Evolutionary conservation across 108 stramenopile genomes (phyloP), one percentile per base, ranked within the genome.

Genomic region (Cyclotella baltica): DNA sequence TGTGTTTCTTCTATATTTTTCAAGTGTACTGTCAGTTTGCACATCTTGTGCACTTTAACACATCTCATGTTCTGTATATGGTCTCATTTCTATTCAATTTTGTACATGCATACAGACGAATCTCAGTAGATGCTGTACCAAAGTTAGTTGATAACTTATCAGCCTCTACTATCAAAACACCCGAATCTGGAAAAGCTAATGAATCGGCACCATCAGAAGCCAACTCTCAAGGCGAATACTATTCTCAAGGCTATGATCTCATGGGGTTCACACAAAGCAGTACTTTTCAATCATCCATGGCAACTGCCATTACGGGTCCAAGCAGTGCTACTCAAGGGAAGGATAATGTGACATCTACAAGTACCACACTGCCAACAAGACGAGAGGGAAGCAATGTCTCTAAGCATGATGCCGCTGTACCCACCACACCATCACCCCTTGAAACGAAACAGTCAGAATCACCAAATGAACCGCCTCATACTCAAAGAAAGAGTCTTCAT

Each of bases 191-290:
- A n/a, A n/a, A n/a, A n/a, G n/a, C n/a, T n/a, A n/a, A n/a, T 48
- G 4, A 0, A 56, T n/a, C 11, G 2, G 25, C 55, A 11, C 55
- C 2, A 56, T 11, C 11, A 56, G 25, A 27, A 2, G 55, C 25
- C 20, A 25, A 25, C 25, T 27, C 55, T 27, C 55, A 22, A 25
- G 25, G 20, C 11, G 40, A 13, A 43, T 56, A 56, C 55, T 56
- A 56, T 56, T n/a, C 55, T 11, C 55, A 56, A 56, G 55, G 55
- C 2, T 56, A 56, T 25, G 25, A 56, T 23, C 55, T 56, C 20
- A 56, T 56, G 55, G 4, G 11, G 1, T 56, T 56, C 25, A n/a
- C 20, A 25, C 4, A 56, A 27, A 56, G 25, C 25, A 56, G 25
- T 23, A n/a, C 55, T 3, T 56, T 56, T 27, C 25, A 22, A 27